Evolutionary conservation across 2,329 filamentous ascomycete species (phyloP), one percentile per base, ranked within the genome.

Genomic region (Penicillium sp.): DNA sequence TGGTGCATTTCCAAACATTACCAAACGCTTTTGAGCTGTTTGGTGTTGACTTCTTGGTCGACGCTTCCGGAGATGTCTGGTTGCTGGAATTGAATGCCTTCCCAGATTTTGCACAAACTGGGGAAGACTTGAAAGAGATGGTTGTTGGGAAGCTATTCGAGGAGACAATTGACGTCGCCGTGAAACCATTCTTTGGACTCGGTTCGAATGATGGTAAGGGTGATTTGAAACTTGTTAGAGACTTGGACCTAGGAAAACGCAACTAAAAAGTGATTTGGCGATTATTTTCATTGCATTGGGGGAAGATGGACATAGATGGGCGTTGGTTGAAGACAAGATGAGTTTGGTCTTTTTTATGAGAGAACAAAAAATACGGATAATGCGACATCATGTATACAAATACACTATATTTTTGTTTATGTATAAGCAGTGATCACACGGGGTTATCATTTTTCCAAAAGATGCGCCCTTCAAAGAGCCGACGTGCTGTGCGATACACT

Each of bases 31-130:
- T 97, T 69, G 94, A 99, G 77, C 79, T 95, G 7, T 99, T 90
- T 71, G 94, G 94, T 0, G 74, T 97, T 37, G 94, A 99, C 71
- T 99, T 94, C 69, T 73, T 99, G 66, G 87, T 97, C 9, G 90
- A 92, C 66, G 80, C 70, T 0, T 66, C 71, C 8, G 87, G 85
- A 0, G 80, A 67, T 3, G 83, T 86, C 3, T 97, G 87, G 86
- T 71, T 99, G 67, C 77, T 99, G 52, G 94, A 99, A 77, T 84
- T 96, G 28, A 99, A 99, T 77, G 91, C 93, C 0, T 99, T 96
- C 75, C 94, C 94, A 9, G 94, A 99, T 76, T 97, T 97, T 69
- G 87, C 84, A 68, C 93, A 97, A 83, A 96, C 92, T 14, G 94
- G 94, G 0, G 81, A 82, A 7, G 87, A 89, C 52, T 74, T 96